Evolutionary conservation across 495 filamentous ascomycete genomes (phyloP), one percentile per base, ranked within the genome.

Genomic region (Penicillium waksmanii): DNA sequence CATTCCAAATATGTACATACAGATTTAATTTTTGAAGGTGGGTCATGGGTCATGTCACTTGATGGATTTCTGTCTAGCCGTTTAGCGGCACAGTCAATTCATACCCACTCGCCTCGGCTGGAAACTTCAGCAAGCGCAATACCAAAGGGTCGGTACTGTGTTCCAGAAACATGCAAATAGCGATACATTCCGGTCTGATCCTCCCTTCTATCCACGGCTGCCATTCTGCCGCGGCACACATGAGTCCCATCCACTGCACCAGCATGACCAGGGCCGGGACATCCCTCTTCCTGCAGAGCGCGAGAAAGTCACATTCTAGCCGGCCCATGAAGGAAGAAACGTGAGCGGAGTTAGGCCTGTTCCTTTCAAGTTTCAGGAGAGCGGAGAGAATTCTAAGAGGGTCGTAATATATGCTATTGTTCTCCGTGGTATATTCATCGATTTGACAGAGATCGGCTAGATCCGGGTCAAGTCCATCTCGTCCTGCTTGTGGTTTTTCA

Each of bases 61-160:
- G 21, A 15, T 27, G 31, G 12, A n/a, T 10, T 38, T 38, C 36
- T 38, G 15, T 13, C 36, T 38, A 38, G 11, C 36, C 36, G 36
- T 38, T 38, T 48, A 9, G 23, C 10, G 15, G n/a, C 10, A 19
- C 25, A 6, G 1, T 80, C 61, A 96, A 63, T 68, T 92, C 86
- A 55, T 93, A 93, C 25, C 93, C 93, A 55, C 96, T 86, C 12
- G 87, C 80, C 70, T 88, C 85, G 1, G 92, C 92, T 53, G 96
- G 76, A 67, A 71, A 68, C 17, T 55, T 57, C 40, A 74, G 15
- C 60, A 73, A 46, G 11, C 43, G 46, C 38, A 63, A 51, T 33
- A 77, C 51, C 18, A 58, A 52, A 1, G 65, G 53, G 47, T 77
- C 57, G 6, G 57, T 53, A 48, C 57, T 69, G 25, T 62, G 42